Conservation (phyloP, 148 eudicot genomes). For the Nepenthes gracilis region DNA sequence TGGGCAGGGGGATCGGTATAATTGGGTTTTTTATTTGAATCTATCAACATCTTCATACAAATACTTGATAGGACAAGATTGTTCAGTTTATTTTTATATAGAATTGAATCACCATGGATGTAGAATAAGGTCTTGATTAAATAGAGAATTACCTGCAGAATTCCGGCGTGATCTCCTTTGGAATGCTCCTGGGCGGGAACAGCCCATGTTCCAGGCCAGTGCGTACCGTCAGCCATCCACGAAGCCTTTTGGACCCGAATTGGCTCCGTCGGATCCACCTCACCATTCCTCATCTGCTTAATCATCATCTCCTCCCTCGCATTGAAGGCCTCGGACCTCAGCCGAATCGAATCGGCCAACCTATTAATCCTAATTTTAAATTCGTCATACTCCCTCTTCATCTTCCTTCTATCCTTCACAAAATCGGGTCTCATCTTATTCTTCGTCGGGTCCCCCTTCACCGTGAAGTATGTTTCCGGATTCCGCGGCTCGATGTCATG, state of each 20-base stretch:
- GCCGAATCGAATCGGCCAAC: slow-evolving; percentile 69
- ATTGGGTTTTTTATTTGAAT: too few relatives aligned
- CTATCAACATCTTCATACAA: too few relatives aligned
- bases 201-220: slow-evolving; percentile 80
- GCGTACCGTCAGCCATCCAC: slow-evolving; percentile 95
- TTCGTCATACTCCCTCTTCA: slow-evolving; percentile 89
- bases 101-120: too few relatives aligned
- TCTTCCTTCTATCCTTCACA: slow-evolving; percentile 75
- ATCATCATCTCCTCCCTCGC: slow-evolving; percentile 89
- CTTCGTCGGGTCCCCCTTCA: slow-evolving; percentile 86
- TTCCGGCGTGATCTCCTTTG: slow-evolving; percentile 87
- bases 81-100: too few relatives aligned
- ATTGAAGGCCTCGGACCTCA: slow-evolving; percentile 85
- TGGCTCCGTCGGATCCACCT: slow-evolving; percentile 48
- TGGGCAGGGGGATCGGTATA: too few relatives aligned
- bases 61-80: too few relatives aligned
- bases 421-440: slow-evolving; percentile 60
- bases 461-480: slow-evolving; percentile 57
- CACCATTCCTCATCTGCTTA: slow-evolving; percentile 58
- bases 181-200: slow-evolving; percentile 44
- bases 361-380: slow-evolving; percentile 85
- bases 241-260: slow-evolving; percentile 63
- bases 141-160: slow-evolving; percentile 37
- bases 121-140: too few relatives aligned
- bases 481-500: slow-evolving; percentile 88